Evolutionary conservation across 164 flowering plant species (phyloP).

Genomic region (Sedum album): DNA sequence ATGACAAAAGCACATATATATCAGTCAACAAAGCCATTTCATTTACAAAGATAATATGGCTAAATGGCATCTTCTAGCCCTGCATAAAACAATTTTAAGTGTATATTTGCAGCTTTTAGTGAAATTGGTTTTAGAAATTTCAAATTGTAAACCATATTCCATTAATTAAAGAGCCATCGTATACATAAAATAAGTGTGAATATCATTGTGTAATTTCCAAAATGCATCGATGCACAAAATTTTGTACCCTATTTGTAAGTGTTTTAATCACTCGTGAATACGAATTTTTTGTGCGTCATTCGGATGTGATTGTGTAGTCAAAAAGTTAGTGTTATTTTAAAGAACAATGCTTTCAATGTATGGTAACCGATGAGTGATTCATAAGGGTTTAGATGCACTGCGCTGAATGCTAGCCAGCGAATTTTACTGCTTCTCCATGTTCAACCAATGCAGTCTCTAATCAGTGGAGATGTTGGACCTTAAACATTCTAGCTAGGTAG

Average conservation of each 20-base stretch:
- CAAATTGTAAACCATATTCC: no score
- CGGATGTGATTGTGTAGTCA: background rate
- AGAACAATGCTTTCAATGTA: background rate
- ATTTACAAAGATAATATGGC: background rate
- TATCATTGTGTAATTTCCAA: no score
- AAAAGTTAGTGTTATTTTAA: background rate
- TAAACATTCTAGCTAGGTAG: background rate
- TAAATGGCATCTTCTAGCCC: background rate
- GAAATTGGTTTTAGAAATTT: background rate
- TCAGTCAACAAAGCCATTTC: slow-evolving; percentile 4
- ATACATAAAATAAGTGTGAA: no score
- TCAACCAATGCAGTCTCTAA: background rate
- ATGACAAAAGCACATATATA: background rate
- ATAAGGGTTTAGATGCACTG: background rate
- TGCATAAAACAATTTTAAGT: background rate
- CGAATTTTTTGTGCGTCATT: background rate
- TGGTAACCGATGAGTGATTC: background rate
- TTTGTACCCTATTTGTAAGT: no score
- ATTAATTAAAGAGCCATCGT: no score
- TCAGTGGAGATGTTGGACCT: background rate
- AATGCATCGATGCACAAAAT: no score
- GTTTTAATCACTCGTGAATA: no score
- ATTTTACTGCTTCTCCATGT: background rate
- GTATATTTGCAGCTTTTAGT: background rate
- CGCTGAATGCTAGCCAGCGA: background rate